Base-by-base conservation (phyloP, 163 green algal species). In the Picocystis sp. region DNA sequence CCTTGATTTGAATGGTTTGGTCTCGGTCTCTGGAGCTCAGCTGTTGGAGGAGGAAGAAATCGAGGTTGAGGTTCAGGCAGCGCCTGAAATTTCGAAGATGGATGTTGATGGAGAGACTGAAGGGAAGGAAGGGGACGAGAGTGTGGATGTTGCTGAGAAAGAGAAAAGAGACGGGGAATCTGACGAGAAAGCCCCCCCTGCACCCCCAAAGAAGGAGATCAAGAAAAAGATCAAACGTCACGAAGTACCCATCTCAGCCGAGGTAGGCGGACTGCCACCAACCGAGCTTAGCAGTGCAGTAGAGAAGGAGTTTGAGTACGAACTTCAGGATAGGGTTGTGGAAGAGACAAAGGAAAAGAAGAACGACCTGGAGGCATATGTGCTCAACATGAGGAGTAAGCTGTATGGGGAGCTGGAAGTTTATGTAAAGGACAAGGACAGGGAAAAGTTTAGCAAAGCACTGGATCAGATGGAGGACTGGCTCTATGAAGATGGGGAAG, bases 401-500 rank as follows among this genome's bases (percentile, higher is more conserved):
- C 66, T 93, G 43, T 12, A 22, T 15, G 58, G 46, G 14, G 50
- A 55, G 14, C 56, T 79, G n/a, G 42, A 52, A 2, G 43, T 63
- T 1, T 89, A 72, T 50, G 68, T 75, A n/a, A 71, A 59, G 12
- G 69, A 81, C 24, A 70, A 58, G 14, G 61, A 61, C 25, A 58
- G 44, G 35, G 33, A 59, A 45, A 19, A 47, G 6, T 68, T 80
- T 25, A 49, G 29, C 24, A 33, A 58, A 14, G 62, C 64, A 53
- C 62, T 85, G 38, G 58, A 78, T 43, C 60, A 59, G 23, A 76
- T 74, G 60, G 83, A 98, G 79, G 81, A 97, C 68, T 98, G 89
- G 89, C 74, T 98, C 64, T 98, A 98, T 52, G 89, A 96, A 3
- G 89, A 98, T 57, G 89, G 89, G 14, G 89, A 98, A 73, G 83